Conservation (phyloP, 768 basidiomycete genomes). For the Lactarius evosmus region DNA sequence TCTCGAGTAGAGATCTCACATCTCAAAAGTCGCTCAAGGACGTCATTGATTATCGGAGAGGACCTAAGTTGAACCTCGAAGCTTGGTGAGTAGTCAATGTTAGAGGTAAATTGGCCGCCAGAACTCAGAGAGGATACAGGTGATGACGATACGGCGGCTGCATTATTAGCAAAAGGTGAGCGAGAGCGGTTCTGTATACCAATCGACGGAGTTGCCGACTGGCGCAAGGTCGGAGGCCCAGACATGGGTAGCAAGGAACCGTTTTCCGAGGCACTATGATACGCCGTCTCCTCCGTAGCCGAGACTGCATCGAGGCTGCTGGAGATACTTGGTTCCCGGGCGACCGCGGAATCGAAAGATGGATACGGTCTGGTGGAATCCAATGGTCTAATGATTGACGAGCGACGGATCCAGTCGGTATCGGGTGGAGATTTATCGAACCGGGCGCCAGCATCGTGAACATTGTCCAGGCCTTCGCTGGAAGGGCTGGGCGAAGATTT, state of each 20-base stretch:
- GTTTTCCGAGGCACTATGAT: slow-evolving; percentile 15
- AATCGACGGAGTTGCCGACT: slow-evolving; percentile 23
- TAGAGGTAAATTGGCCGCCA: slow-evolving; percentile 56
- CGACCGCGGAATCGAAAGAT: slow-evolving; percentile 26
- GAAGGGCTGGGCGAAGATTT: slow-evolving; percentile 70
- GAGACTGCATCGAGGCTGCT: slow-evolving; percentile 27
- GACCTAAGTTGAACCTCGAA: slow-evolving; percentile 74
- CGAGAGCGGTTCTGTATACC: slow-evolving; percentile 33
- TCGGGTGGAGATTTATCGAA: slow-evolving; percentile 26
- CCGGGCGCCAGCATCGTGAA: slow-evolving; percentile 30
- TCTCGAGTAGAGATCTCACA: slow-evolving; percentile 69
- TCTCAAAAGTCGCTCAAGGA: slow-evolving; percentile 68
- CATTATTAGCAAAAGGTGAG: slow-evolving; percentile 44
- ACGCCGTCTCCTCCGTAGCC: slow-evolving; percentile 16
- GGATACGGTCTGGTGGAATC: slow-evolving; percentile 33
- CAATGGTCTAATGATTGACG: slow-evolving; percentile 22
- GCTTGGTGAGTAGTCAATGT: slow-evolving; percentile 44
- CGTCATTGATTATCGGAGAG: slow-evolving; percentile 72
- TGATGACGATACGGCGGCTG: slow-evolving; percentile 58
- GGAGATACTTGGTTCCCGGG: slow-evolving; percentile 23
- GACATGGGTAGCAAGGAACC: slow-evolving; percentile 16
- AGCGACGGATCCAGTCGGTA: slow-evolving; percentile 34
- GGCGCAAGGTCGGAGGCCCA: slow-evolving; percentile 26
- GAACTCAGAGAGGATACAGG: slow-evolving; percentile 80
- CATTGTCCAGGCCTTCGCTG: slow-evolving; percentile 34